Conservation (phyloP, 345 rosid species). For the Brassica carinata region DNA sequence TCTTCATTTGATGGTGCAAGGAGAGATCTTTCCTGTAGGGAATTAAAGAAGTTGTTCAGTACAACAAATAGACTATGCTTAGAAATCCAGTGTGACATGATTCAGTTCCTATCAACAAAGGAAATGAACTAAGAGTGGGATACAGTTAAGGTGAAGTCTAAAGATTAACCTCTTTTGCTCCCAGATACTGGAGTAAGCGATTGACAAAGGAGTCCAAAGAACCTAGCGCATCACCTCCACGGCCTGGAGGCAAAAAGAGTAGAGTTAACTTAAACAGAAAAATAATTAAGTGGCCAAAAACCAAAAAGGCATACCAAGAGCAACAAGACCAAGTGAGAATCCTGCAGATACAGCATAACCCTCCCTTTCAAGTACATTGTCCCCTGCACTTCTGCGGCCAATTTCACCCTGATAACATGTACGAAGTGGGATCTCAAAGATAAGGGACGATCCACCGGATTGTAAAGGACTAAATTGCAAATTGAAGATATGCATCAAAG, state of each 20-base stretch:
- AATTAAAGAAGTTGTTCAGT: slow-evolving; percentile 27
- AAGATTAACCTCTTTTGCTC: slow-evolving; percentile 75
- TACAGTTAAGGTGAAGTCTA: slow-evolving; percentile 28
- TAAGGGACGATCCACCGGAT: slow-evolving; percentile 13
- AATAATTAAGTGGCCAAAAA: slow-evolving; percentile 5
- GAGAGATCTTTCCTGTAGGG: slow-evolving; percentile 66
- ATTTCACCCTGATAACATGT: slow-evolving; percentile 72
- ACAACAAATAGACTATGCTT: slow-evolving; percentile 1
- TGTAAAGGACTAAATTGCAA: slow-evolving; percentile 9
- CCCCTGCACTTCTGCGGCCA: slow-evolving; percentile 97
- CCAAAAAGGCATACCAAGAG: slow-evolving; percentile 66
- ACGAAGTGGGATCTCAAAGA: slow-evolving; percentile 26
- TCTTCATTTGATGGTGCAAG: slow-evolving; percentile 61
- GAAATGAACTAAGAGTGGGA: slow-evolving; percentile 16
- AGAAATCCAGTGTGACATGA: not conserved
- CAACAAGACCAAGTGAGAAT: slow-evolving; percentile 92
- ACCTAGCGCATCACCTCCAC: slow-evolving; percentile 82
- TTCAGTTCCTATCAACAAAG: slow-evolving; percentile 21
- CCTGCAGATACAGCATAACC: slow-evolving; percentile 99
- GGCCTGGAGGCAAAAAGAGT: slow-evolving; percentile 56
- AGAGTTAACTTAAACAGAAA: slow-evolving; percentile 24
- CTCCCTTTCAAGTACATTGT: slow-evolving; percentile 98
- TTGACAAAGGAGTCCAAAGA: slow-evolving; percentile 70
- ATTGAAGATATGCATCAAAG: slow-evolving; percentile 7
- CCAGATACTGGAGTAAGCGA: slow-evolving; percentile 78